Evolutionary conservation across 225 moss, liverwort and hornwort genomes (phyloP).

Genomic region (Physcomitrium patens): DNA sequence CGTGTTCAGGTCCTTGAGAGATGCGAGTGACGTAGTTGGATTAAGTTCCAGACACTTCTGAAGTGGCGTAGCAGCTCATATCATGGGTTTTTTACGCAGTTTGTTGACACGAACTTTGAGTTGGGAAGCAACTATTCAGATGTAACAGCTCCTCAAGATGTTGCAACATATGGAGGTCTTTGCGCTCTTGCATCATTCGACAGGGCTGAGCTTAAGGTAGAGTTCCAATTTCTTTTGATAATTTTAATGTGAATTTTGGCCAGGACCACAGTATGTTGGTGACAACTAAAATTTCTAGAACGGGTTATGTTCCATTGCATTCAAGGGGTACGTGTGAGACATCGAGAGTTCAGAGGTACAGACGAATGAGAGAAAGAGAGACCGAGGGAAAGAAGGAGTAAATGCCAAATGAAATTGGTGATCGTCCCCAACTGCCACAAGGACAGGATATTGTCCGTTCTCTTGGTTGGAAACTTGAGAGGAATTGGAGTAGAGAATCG

Average conservation of each 20-base stretch:
- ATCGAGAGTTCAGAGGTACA: too few species aligned
- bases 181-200: conserved; percentile 99
- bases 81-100: conserved; percentile 63
- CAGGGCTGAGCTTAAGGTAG: conserved; percentile 97
- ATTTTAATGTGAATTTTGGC: background rate
- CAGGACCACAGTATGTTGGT: too few species aligned
- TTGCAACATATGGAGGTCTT: conserved; percentile 96
- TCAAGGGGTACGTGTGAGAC: too few species aligned
- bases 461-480: too few species aligned
- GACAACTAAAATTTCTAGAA: too few species aligned
- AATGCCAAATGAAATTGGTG: too few species aligned
- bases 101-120: conserved; percentile 96
- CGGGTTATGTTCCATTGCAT: too few species aligned
- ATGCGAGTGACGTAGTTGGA: conserved; percentile 15
- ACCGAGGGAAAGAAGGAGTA: too few species aligned
- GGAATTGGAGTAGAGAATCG: too few species aligned
- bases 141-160: conserved; percentile 97
- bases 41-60: conserved; percentile 26
- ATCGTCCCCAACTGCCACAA: too few species aligned
- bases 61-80: conserved; percentile 41
- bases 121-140: conserved; percentile 93
- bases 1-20: conserved; percentile 32
- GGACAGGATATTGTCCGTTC: too few species aligned
- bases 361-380: too few species aligned
- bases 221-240: background rate